Base-by-base conservation (phyloP, 441 rosid genomes). In the Croton laevigatus region DNA sequence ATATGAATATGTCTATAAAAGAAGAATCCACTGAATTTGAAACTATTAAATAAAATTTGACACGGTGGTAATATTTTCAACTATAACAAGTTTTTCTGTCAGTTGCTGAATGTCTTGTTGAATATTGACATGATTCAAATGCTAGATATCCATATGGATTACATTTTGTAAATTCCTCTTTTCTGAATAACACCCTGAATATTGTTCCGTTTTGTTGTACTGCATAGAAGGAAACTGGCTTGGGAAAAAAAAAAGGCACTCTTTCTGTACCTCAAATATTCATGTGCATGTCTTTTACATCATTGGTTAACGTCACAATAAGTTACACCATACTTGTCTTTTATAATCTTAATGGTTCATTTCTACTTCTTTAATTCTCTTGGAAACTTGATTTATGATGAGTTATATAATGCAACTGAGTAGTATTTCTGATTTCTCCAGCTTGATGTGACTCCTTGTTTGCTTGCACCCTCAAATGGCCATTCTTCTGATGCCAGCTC, bases 401-500 rank as follows among this genome's bases (percentile, higher is more conserved):
- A 71, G 73, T 23, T 46, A 14, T 20, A 17, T 45, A 8, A 65
- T 73, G 59, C 52, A 69, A 68, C 59, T 44, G 69, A 63, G 44
- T 70, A 54, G 44, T 62, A 9, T 75, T 73, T 80, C 71, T 76
- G 55, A 73, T 78, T 73, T 81, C 71, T 75, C 69, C 99, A 92
- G 99, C 90, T 92, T 57, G 85, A 90, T 60, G 96, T 92, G 58
- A 89, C 83, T 71, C 98, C 99, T 48, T 92, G 88, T 80, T 82
- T 94, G 81, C 93, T 94, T 75, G 86, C 98, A 64, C 78, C 90
- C 38, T 69, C 89, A 59, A 63, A 54, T 75, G 80, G 76, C 72
- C 75, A 75, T 71, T 70, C 83, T 63, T 70, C 82, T 61, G 87
- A 78, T 78, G 72, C 76, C 76, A 78, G 81, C 68, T 83, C 86